These are phyloP conservation scores for Zygosaccharomyces gambellarensis DNA, from an alignment of 805 yeast genomes.

Conservation along the genomic window DNA sequence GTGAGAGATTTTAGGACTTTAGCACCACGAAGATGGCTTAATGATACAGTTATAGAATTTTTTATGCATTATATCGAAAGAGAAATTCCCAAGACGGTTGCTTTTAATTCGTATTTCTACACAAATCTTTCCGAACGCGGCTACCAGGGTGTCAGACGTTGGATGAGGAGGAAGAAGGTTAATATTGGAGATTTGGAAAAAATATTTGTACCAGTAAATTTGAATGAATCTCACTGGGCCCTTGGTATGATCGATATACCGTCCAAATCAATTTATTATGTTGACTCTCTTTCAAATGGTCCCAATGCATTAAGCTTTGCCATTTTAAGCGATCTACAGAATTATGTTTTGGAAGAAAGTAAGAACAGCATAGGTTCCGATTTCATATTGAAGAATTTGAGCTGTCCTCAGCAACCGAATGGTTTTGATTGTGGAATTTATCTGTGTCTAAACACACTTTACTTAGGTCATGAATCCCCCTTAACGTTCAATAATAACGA, in stretches of 20 bases:
- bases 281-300: slow-evolving; percentile 63
- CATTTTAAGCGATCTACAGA: slow-evolving; percentile 45
- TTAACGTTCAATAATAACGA: slow-evolving; percentile 61
- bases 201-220: slow-evolving; percentile 81
- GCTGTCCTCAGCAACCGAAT: slow-evolving; percentile 82
- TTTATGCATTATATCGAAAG: slow-evolving; percentile 46
- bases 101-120: slow-evolving; percentile 86
- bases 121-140: slow-evolving; percentile 68
- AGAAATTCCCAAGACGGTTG: slow-evolving; percentile 44
- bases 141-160: slow-evolving; percentile 70
- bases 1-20: slow-evolving; percentile 69
- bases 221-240: slow-evolving; percentile 87
- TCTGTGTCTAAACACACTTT: slow-evolving; percentile 71
- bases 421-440: slow-evolving; percentile 96
- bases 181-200: slow-evolving; percentile 59
- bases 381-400: slow-evolving; percentile 30
- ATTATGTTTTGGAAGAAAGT: slow-evolving; percentile 67
- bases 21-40: slow-evolving; percentile 72
- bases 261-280: slow-evolving; percentile 55
- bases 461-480: slow-evolving; percentile 46
- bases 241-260: slow-evolving; percentile 69
- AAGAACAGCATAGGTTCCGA: slow-evolving; percentile 37
- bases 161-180: slow-evolving; percentile 76
- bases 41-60: slow-evolving; percentile 85
- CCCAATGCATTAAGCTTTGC: slow-evolving; percentile 33